Evolutionary conservation across 2,329 filamentous ascomycete species (phyloP).

Genomic region (Diaporthe ampelina): DNA sequence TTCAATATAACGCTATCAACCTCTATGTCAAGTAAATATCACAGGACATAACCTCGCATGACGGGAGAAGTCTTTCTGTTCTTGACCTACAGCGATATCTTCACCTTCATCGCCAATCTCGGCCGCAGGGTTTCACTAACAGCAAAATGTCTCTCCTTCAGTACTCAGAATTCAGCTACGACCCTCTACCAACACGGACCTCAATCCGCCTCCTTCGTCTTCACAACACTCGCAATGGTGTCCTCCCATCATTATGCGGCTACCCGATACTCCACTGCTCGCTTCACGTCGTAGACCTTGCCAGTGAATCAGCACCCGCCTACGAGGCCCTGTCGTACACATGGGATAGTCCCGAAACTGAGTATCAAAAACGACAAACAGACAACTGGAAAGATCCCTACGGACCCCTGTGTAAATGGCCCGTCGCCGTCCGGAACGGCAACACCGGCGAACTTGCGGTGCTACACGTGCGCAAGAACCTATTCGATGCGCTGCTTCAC

Average conservation of each 20-base stretch:
- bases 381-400: constrained; percentile 34
- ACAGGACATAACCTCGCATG: no score
- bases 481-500: constrained; percentile 27
- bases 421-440: constrained; percentile 1
- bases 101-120: background rate
- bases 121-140: background rate
- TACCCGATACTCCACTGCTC: constrained; percentile 28
- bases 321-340: constrained; percentile 46
- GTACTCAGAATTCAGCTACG: constrained; percentile 23
- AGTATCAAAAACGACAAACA: constrained; percentile 12
- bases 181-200: background rate
- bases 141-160: constrained; percentile 12
- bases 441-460: background rate
- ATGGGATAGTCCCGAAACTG: constrained; percentile 35
- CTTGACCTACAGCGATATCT: background rate
- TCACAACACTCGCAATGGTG: constrained; percentile 18
- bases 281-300: constrained; percentile 17
- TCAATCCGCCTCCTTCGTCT: constrained; percentile 30
- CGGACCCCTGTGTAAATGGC: constrained; percentile 30
- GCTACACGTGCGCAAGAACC: constrained; percentile 25
- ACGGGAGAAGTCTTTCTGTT: background rate
- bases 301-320: constrained; percentile 16
- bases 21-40: background rate
- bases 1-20: background rate
- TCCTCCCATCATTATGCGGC: background rate